Conservation (phyloP, 129 eudicot species). For the Pittosporum tobira region DNA sequence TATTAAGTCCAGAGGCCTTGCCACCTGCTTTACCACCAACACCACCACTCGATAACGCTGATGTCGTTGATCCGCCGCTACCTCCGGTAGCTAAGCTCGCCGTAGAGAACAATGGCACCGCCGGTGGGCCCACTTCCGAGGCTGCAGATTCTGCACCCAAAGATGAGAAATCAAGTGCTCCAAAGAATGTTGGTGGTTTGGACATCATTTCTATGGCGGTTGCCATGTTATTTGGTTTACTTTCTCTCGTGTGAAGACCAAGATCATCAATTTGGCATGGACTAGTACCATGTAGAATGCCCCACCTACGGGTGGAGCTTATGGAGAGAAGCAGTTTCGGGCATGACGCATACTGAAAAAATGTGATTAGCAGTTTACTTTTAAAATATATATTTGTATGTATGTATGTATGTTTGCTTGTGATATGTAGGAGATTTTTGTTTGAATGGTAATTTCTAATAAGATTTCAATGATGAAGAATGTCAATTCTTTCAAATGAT, state of each 20-base stretch:
- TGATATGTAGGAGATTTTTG: too few relatives aligned
- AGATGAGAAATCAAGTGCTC: not conserved
- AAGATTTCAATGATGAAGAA: too few relatives aligned
- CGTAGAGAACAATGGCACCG: not conserved
- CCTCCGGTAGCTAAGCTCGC: not conserved
- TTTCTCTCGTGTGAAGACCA: not conserved
- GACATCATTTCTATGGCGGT: not conserved
- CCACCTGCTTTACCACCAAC: constrained; percentile 2
- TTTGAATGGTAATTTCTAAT: too few relatives aligned
- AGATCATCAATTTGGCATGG: too few relatives aligned
- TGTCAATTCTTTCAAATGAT: too few relatives aligned
- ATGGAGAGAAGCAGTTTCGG: too few relatives aligned
- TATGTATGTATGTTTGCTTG: too few relatives aligned
- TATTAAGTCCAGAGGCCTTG: not conserved
- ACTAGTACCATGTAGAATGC: too few relatives aligned
- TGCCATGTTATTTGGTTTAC: not conserved
- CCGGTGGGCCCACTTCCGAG: not conserved
- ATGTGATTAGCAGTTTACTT: too few relatives aligned
- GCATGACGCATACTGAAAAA: too few relatives aligned
- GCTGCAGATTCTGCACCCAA: not conserved
- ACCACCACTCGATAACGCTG: not conserved
- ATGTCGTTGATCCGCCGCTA: constrained; percentile 5
- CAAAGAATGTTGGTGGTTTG: not conserved
- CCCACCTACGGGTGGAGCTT: too few relatives aligned
- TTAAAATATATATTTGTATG: too few relatives aligned